Evolutionary conservation across 177 flowering plant genomes (phyloP), one percentile per base, ranked within the genome.

Genomic region (Vitis hybrid): DNA sequence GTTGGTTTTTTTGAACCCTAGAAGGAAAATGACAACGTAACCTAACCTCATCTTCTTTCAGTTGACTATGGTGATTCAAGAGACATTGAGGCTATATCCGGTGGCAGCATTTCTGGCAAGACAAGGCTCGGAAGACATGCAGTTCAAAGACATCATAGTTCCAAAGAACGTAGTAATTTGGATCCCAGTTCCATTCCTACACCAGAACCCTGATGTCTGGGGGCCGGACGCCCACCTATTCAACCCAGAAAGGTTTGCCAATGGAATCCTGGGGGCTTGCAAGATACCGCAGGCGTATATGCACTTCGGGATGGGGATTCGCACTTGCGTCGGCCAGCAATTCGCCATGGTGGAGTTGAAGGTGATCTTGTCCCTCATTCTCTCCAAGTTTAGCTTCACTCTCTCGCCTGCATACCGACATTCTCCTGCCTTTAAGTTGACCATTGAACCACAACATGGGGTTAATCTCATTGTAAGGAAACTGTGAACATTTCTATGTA

Each of bases 1-100:
- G 6, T 32, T 5, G 4, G 35, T 0, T 32, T 32, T 32, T 32
- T 4, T 32, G 3, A 32, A 32, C 4, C 35, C 35, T 32, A 32
- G 35, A 32, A 32, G 35, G 35, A 32, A 5, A 32, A 32, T 2
- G 35, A 32, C 3, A 32, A 32, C 3, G 35, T 32, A 32, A 32
- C 6, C 35, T 32, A 32, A 32, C 35, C 6, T 32, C 35, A 32
- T 32, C 4, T 32, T 32, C 4, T 5, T 32, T 32, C 82, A 87
- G 91, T 62, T 87, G 50, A 79, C 77, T 12, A 85, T 79, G 83
- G 82, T 85, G 55, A 81, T 87, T n/a, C 84, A 83, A 32, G 90
- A 87, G 81, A 74, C 85, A 6, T 56, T 87, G 46, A 79, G 88
- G 1, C 79, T 87, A 0, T 87, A 85, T 69, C 82, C 88, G 11